A percentile compares a stretch with the other conserved stretches of the same genome.
Conservation (phyloP, 257 asterid genomes). For the Rhazya stricta region DNA sequence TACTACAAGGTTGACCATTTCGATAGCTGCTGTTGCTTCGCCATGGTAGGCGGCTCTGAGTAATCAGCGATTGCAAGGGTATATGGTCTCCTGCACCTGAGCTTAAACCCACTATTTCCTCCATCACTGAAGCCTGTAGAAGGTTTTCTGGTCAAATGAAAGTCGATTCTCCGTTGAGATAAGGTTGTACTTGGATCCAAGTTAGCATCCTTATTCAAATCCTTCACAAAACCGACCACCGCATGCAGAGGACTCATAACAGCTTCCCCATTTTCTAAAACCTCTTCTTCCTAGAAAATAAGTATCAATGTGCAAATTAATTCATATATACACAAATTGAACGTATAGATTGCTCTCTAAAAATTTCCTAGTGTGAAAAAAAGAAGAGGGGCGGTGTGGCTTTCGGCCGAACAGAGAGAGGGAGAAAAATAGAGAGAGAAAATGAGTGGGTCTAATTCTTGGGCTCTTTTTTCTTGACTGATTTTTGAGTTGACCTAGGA, state of each 20-base stretch:
- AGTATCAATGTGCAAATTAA: background rate
- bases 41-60: no score
- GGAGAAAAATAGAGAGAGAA: background rate
- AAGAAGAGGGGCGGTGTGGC: background rate
- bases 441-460: no score
- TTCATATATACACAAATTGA: background rate
- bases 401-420: conserved; percentile 19
- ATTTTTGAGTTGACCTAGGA: no score
- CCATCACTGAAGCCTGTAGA: conserved; percentile 47
- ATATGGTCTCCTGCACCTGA: no score
- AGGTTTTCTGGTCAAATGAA: conserved; percentile 52
- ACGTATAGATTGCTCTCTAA: background rate
- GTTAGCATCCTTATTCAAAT: conserved; percentile 12
- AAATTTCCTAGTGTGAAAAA: background rate
- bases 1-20: no score
- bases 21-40: no score
- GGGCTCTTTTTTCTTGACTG: no score
- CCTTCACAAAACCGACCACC: conserved; percentile 10
- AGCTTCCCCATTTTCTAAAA: conserved; percentile 12
- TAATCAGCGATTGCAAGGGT: no score
- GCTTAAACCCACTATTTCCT: conserved; percentile 66
- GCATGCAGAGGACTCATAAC: conserved; percentile 13
- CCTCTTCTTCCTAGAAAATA: background rate
- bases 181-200: conserved; percentile 26
- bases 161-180: conserved; percentile 65